Evolutionary conservation across 1,284 basidiomycete genomes (phyloP).

Genomic region (Moniliella sp.): DNA sequence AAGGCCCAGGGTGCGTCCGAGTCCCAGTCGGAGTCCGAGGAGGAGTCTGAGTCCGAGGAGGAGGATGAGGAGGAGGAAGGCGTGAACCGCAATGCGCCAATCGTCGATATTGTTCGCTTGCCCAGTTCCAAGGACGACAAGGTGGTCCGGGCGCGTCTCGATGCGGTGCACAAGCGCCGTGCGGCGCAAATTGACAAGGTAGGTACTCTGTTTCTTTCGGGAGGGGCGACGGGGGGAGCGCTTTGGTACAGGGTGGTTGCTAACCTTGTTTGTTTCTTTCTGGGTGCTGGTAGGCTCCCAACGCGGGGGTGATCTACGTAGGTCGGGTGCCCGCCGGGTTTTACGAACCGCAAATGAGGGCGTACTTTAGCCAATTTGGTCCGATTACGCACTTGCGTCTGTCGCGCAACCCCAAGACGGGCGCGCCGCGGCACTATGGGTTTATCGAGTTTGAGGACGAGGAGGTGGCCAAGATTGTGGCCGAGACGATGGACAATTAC

Average conservation of each 20-base stretch:
- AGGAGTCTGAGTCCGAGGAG: constrained; percentile 1
- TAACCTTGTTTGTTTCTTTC: not conserved
- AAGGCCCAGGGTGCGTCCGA: no score
- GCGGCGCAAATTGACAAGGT: constrained; percentile 2
- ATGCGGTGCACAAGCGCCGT: constrained; percentile 11
- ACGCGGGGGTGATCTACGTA: constrained; percentile 63
- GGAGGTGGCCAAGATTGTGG: constrained; percentile 76
- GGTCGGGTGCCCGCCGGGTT: constrained; percentile 86
- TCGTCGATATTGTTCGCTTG: constrained; percentile 5
- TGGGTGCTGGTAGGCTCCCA: constrained; percentile 38
- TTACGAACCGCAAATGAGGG: constrained; percentile 76
- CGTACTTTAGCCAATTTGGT: constrained; percentile 88
- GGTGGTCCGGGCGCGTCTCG: constrained; percentile 15
- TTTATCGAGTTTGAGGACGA: constrained; percentile 82
- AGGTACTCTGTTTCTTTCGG: not conserved
- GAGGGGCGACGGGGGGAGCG: not conserved
- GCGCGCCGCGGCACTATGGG: constrained; percentile 81
- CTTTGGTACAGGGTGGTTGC: not conserved
- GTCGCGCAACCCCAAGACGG: constrained; percentile 87
- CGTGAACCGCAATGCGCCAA: not conserved
- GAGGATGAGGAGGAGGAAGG: constrained; percentile 1
- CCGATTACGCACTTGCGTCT: constrained; percentile 66
- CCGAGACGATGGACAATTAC: constrained; percentile 98
- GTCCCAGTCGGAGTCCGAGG: no score
- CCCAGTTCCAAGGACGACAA: constrained; percentile 27